Conservation (phyloP, 2,329 filamentous ascomycete genomes). For the Penicillium sp. region DNA sequence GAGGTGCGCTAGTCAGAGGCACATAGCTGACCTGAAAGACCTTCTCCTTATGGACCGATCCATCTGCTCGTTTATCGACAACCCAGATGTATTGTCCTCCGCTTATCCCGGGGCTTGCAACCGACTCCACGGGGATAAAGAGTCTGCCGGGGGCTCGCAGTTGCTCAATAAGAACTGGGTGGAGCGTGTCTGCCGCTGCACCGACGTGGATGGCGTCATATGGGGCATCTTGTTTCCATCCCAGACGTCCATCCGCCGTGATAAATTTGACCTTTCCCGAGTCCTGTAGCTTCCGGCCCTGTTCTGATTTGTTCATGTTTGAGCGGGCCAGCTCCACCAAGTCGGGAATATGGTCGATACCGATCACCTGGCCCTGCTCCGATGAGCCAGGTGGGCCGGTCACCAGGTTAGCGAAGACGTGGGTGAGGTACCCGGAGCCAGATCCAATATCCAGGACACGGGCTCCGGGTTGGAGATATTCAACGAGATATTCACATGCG, state of each 20-base stretch:
- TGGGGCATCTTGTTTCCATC: conserved; percentile 59
- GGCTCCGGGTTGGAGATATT: conserved; percentile 54
- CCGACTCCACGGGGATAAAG: conserved; percentile 64
- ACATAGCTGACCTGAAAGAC: conserved; percentile 65
- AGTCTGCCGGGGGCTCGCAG: conserved; percentile 73
- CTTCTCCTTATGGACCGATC: conserved; percentile 57
- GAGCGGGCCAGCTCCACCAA: conserved; percentile 62
- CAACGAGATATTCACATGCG: conserved; percentile 63
- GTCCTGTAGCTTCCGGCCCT: conserved; percentile 62
- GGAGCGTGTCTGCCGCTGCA: conserved; percentile 74
- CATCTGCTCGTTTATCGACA: conserved; percentile 62
- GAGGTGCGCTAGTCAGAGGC: conserved; percentile 62
- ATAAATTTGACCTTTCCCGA: conserved; percentile 70
- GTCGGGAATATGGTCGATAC: conserved; percentile 71
- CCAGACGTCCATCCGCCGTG: conserved; percentile 71
- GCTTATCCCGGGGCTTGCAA: conserved; percentile 28
- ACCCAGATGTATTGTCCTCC: conserved; percentile 62
- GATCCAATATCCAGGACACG: conserved; percentile 73
- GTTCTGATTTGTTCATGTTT: conserved; percentile 66
- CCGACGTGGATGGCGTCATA: conserved; percentile 98
- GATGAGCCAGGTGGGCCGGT: conserved; percentile 28
- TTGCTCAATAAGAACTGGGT: conserved; percentile 72
- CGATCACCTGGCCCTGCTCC: conserved; percentile 58
- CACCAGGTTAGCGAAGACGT: conserved; percentile 79
- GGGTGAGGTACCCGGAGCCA: conserved; percentile 81